A percentile compares a stretch with the other conserved stretches of the same genome.
Conservation (phyloP, 495 filamentous ascomycete species). For the Penicillium herquei region DNA sequence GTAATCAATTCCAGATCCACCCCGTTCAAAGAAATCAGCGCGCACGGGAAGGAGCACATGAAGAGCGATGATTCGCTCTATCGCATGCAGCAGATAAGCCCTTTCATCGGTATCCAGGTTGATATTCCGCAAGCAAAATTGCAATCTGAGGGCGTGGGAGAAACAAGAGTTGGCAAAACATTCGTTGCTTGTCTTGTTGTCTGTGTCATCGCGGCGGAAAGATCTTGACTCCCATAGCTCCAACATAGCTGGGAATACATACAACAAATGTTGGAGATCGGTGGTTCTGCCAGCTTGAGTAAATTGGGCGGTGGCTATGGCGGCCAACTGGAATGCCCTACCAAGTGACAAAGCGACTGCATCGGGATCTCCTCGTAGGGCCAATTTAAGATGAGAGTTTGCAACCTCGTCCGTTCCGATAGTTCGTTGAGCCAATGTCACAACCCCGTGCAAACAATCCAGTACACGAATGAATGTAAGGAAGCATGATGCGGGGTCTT, state of each 20-base stretch:
- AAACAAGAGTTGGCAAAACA: constrained; percentile 41
- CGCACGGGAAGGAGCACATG: constrained; percentile 71
- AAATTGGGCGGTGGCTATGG: constrained; percentile 35
- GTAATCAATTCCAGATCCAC: constrained; percentile 46
- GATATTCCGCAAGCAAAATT: constrained; percentile 31
- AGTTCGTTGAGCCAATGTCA: constrained; percentile 26
- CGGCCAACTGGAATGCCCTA: constrained; percentile 35
- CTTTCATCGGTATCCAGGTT: constrained; percentile 41
- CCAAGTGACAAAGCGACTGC: constrained; percentile 48
- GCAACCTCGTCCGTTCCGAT: constrained; percentile 35
- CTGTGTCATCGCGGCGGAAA: constrained; percentile 34
- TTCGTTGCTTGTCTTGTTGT: constrained; percentile 43
- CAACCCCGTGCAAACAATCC: constrained; percentile 39
- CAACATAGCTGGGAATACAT: constrained; percentile 38
- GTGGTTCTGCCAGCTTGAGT: constrained; percentile 34
- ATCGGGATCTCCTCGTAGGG: constrained; percentile 46
- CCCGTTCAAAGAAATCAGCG: constrained; percentile 47
- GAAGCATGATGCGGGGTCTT: constrained; percentile 37
- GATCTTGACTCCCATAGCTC: constrained; percentile 49
- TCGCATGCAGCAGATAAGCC: constrained; percentile 33
- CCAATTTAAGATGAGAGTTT: constrained; percentile 53
- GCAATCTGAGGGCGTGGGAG: constrained; percentile 37
- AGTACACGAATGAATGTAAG: constrained; percentile 38
- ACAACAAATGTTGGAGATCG: constrained; percentile 41
- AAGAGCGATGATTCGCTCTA: constrained; percentile 65